Base-by-base conservation (phyloP, 2,329 filamentous ascomycete genomes). In the Penicillium occitanis region DNA sequence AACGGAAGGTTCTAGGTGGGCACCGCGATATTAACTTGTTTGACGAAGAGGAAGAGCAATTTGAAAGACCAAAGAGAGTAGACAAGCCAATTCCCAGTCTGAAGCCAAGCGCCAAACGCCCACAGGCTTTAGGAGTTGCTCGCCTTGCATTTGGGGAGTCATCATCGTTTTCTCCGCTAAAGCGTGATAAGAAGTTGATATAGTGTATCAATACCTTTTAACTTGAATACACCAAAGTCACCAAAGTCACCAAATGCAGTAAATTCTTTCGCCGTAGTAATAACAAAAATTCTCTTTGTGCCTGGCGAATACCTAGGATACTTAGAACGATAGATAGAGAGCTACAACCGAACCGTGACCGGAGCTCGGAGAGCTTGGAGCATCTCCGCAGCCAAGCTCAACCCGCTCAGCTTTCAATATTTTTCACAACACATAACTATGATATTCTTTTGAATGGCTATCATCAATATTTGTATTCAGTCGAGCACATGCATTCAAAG, bases 91-190 rank as follows among this genome's bases (percentile, higher is more conserved):
- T 71, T 37, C 61, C 66, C 44, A 71, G 70, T 14, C 69, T 71
- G 14, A 71, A 65, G 48, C 70, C 68, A 13, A 67, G 66, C 14
- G 42, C 71, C 44, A 68, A 68, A 61, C 69, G 66, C 53, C 64
- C 55, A 42, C 68, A 70, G 63, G 63, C 61, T 13, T 61, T 68
- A 55, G 62, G 61, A 59, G 58, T 67, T 58, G 61, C 67, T 61
- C 61, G 66, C 11, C 68, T 77, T 30, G 78, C 77, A 1, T 75
- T 84, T 55, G 72, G 85, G 78, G 71, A 66, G 0, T 86, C 89
- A 69, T 81, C 83, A 13, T 79, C 79, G 58, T 92, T 93, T 74
- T 92, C 90, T 19, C 90, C 90, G 7, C 78, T 93, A 67, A 93
- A 93, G 79, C 85, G 86, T 73, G 87, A 92, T 61, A 84, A 85